Percentiles rank a stretch among this genome's conserved stretches.
Evolutionary conservation across 352 stramenopile genomes (phyloP).

Genomic region (Phytophthora constricta): DNA sequence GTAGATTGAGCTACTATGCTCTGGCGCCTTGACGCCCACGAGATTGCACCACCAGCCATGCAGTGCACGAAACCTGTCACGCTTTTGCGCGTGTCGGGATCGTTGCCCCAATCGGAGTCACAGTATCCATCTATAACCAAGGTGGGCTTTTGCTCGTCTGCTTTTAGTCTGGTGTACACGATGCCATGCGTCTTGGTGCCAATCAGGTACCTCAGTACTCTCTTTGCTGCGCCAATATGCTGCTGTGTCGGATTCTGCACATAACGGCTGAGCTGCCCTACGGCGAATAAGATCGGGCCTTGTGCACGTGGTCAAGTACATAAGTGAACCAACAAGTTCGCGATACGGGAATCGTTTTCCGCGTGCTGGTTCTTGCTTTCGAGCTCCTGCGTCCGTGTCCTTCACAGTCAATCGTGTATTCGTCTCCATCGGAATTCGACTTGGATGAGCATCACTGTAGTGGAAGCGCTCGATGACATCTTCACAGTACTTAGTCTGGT

Average conservation of each 20-base stretch:
- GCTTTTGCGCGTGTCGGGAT: background rate
- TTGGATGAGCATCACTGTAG: conserved; percentile 15
- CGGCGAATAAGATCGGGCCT: no score
- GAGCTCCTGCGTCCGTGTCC: conserved; percentile 4
- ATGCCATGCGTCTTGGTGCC: background rate
- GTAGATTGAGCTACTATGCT: background rate
- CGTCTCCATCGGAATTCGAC: conserved; percentile 23
- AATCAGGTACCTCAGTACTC: background rate
- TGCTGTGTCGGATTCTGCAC: background rate
- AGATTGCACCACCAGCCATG: background rate
- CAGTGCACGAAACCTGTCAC: background rate
- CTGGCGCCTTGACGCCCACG: background rate
- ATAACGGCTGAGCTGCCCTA: background rate
- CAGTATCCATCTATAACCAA: background rate
- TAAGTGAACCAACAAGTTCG: conserved; percentile 23
- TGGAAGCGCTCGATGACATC: conserved; percentile 13
- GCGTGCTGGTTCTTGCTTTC: background rate
- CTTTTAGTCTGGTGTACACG: background rate
- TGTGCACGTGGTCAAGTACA: conserved; percentile 42
- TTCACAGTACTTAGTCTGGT: conserved; percentile 18
- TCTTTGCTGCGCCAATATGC: background rate
- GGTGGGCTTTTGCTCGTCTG: no score
- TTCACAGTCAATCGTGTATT: conserved; percentile 5
- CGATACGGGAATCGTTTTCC: conserved; percentile 18
- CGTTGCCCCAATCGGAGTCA: no score